A percentile compares a stretch with the other conserved stretches of the same genome.
Evolutionary conservation across 345 rosid genomes (phyloP).

Genomic region (Gossypium anomalum): DNA sequence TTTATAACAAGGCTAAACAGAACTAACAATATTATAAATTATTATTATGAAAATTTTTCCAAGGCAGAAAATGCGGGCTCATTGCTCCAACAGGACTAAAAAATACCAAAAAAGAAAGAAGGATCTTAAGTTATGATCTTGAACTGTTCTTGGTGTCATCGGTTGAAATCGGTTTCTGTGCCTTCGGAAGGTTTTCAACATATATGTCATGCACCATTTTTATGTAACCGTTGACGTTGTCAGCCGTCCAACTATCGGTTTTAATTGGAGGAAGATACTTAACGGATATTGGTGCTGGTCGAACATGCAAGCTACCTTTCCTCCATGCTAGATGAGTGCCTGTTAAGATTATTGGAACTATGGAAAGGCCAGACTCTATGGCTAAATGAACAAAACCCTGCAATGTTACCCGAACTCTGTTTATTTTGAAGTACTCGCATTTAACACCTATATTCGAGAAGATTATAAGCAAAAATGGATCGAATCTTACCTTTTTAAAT

Average conservation of each 20-base stretch:
- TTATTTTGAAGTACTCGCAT: neutral
- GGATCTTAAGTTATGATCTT: neutral
- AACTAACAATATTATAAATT: too few species aligned
- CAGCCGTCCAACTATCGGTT: constrained; percentile 28
- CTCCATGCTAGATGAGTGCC: constrained; percentile 63
- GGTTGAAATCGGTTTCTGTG: constrained; percentile 30
- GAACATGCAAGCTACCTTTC: constrained; percentile 46
- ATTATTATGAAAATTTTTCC: neutral
- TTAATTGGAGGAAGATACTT: constrained; percentile 47
- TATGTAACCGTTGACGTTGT: constrained; percentile 21
- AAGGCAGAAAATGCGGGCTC: too few species aligned
- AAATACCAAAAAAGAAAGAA: neutral
- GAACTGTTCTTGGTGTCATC: neutral
- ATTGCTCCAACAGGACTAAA: neutral
- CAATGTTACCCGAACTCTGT: neutral
- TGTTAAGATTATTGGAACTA: constrained; percentile 41
- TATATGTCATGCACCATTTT: constrained; percentile 29
- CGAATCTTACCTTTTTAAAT: constrained; percentile 41
- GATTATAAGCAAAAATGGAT: neutral
- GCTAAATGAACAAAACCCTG: constrained; percentile 63
- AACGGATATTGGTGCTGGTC: constrained; percentile 46
- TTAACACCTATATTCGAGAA: neutral
- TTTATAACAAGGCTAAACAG: too few species aligned
- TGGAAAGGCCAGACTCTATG: constrained; percentile 40
- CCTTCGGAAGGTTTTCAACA: constrained; percentile 27